Conservation (phyloP, 805 yeast species). For the Danielia oregonensis region DNA sequence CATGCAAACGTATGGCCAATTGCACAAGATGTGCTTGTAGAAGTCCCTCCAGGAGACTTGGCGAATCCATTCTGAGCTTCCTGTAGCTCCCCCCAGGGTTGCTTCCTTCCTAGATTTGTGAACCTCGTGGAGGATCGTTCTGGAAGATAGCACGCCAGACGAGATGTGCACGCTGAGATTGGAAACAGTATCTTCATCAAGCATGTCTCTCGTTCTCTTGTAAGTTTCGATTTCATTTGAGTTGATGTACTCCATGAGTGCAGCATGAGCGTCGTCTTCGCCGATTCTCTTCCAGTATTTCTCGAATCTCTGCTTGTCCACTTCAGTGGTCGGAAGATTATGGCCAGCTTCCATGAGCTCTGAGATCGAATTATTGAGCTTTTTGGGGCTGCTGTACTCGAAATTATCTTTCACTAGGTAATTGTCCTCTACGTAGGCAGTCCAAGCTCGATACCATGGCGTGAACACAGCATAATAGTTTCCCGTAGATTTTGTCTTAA, state of each 20-base stretch:
- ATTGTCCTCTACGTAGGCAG: conserved; percentile 21
- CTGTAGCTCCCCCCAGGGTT: conserved; percentile 25
- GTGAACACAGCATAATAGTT: conserved; percentile 42
- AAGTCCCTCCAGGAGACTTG: conserved; percentile 61
- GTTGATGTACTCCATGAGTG: conserved; percentile 17
- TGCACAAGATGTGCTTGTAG: conserved; percentile 44
- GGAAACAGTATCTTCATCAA: conserved; percentile 32
- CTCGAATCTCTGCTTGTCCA: conserved; percentile 18
- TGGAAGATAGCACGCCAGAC: conserved; percentile 43
- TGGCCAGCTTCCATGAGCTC: conserved; percentile 14
- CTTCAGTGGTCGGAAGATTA: conserved; percentile 13
- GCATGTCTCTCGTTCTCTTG: conserved; percentile 27
- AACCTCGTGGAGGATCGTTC: conserved; percentile 33
- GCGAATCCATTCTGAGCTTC: conserved; percentile 44
- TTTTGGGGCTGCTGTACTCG: conserved; percentile 11
- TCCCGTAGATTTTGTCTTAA: conserved; percentile 32
- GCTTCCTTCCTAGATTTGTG: conserved; percentile 21
- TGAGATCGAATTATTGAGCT: conserved; percentile 6
- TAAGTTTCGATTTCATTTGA: conserved; percentile 26
- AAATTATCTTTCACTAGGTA: conserved; percentile 11
- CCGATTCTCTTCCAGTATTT: conserved; percentile 26
- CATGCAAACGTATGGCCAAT: conserved; percentile 52
- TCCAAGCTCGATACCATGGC: conserved; percentile 42
- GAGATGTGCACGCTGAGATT: conserved; percentile 45
- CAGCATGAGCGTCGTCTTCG: conserved; percentile 29